Evolutionary conservation across 805 yeast genomes (phyloP).

Genomic region (Candida lessepsii): DNA sequence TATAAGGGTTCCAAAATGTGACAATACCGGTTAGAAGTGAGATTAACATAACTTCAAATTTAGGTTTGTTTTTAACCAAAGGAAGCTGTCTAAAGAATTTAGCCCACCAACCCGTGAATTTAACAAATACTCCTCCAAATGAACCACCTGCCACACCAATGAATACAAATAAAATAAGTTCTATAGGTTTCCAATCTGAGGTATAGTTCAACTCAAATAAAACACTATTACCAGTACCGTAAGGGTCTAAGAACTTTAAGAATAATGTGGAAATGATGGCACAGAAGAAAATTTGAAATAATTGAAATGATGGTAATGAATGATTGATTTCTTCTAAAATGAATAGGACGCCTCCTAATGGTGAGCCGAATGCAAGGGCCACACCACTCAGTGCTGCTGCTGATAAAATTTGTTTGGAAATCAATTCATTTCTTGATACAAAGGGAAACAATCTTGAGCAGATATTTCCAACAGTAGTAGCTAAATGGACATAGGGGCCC

Average conservation of each 20-base stretch:
- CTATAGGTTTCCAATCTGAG: slow-evolving; percentile 53
- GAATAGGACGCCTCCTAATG: slow-evolving; percentile 58
- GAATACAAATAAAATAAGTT: slow-evolving; percentile 43
- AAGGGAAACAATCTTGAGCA: slow-evolving; percentile 45
- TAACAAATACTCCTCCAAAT: slow-evolving; percentile 51
- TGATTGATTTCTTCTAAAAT: slow-evolving; percentile 57
- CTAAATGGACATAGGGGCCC: slow-evolving; percentile 62
- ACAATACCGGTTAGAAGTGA: slow-evolving; percentile 46
- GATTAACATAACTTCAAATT: slow-evolving; percentile 45
- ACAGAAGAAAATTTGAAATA: slow-evolving; percentile 55
- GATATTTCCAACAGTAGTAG: slow-evolving; percentile 58
- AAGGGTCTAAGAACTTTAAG: slow-evolving; percentile 53
- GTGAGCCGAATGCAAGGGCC: slow-evolving; percentile 60
- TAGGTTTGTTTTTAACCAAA: slow-evolving; percentile 38
- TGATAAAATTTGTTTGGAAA: slow-evolving; percentile 51
- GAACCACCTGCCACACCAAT: slow-evolving; percentile 55
- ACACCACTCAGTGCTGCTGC: slow-evolving; percentile 62
- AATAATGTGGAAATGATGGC: slow-evolving; percentile 54
- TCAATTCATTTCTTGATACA: slow-evolving; percentile 47
- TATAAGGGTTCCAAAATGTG: slow-evolving; percentile 49
- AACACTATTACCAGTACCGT: slow-evolving; percentile 59
- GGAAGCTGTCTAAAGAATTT: slow-evolving; percentile 31
- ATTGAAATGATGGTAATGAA: slow-evolving; percentile 52
- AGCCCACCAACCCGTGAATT: slow-evolving; percentile 48
- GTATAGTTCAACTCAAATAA: slow-evolving; percentile 50